A percentile compares a stretch with the other conserved stretches of the same genome.
Evolutionary conservation across 306 rosid genomes (phyloP).

Genomic region (Oxytropis ochrocephala): DNA sequence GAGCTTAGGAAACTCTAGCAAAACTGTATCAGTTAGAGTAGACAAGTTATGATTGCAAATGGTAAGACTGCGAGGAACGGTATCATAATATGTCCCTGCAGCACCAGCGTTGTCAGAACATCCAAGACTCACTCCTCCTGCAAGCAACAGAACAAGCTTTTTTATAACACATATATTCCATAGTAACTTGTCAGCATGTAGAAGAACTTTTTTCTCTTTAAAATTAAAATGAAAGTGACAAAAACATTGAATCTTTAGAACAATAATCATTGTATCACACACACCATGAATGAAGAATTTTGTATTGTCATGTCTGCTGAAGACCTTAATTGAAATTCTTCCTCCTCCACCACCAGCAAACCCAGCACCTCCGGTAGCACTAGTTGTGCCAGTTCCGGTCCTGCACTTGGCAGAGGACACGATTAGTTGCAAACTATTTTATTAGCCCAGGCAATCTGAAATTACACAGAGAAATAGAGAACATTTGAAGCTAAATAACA

Average conservation of each 20-base stretch:
- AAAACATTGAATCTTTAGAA: constrained; percentile 3
- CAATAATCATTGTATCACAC: constrained; percentile 26
- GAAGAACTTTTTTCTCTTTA: neutral
- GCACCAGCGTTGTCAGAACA: constrained; percentile 88
- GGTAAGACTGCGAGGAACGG: constrained; percentile 81
- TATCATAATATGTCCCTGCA: constrained; percentile 94
- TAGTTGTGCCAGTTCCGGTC: constrained; percentile 82
- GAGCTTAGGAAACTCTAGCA: constrained; percentile 83
- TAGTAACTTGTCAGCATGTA: constrained; percentile 5
- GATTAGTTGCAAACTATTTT: constrained; percentile 28
- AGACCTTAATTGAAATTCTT: constrained; percentile 69
- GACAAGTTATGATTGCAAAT: constrained; percentile 77
- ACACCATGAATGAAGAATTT: constrained; percentile 72
- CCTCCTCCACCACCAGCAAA: constrained; percentile 99
- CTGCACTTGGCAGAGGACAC: constrained; percentile 51
- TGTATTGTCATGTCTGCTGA: constrained; percentile 74
- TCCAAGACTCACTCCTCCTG: constrained; percentile 89
- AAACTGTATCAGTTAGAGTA: constrained; percentile 83
- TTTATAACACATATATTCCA: neutral
- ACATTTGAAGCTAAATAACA: neutral
- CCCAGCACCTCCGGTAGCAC: constrained; percentile 85
- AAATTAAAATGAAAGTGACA: constrained; percentile 6
- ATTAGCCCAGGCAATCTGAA: no score
- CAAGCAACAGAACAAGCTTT: constrained; percentile 21
- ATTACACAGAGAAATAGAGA: constrained; percentile 12